Percentiles rank a stretch among this genome's conserved stretches.
These are phyloP conservation scores for Vitis hybrid DNA, from an alignment of 177 flowering plant species.

Conservation along the genomic window DNA sequence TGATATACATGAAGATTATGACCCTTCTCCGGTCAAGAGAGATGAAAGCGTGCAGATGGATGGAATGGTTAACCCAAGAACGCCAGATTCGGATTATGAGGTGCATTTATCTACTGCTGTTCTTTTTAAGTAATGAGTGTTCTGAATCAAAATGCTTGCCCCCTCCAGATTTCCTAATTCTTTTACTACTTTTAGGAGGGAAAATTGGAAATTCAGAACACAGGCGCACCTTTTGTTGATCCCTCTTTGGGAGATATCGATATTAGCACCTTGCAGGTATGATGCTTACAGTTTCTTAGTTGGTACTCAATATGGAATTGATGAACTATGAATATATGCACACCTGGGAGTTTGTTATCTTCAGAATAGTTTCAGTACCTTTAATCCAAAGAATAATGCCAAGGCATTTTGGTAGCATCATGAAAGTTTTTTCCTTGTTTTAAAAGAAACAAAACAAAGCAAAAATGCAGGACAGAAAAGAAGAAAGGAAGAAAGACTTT, in stretches of 20 bases:
- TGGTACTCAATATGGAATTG: neutral
- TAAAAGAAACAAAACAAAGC: too few relatives aligned
- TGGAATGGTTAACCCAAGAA: constrained; percentile 24
- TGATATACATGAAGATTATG: constrained; percentile 20
- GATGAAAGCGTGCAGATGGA: constrained; percentile 39
- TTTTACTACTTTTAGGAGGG: constrained; percentile 40
- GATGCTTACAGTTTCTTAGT: neutral
- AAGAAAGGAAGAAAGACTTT: too few relatives aligned
- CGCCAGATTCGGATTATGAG: constrained; percentile 52
- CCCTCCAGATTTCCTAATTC: constrained; percentile 1
- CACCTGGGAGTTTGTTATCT: too few relatives aligned
- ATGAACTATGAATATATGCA: too few relatives aligned
- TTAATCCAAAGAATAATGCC: too few relatives aligned
- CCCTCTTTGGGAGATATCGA: constrained; percentile 43
- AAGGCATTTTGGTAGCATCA: too few relatives aligned
- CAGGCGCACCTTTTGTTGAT: constrained; percentile 32
- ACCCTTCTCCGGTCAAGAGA: constrained; percentile 31
- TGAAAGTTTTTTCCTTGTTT: too few relatives aligned
- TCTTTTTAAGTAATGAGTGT: neutral
- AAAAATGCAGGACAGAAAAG: too few relatives aligned
- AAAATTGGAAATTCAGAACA: constrained; percentile 23
- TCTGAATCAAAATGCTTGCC: neutral
- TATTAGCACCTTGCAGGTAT: constrained; percentile 59
- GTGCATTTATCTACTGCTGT: constrained; percentile 21
- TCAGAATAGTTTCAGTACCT: too few relatives aligned